These are phyloP conservation scores for Oxyria digyna DNA, from an alignment of 148 eudicot species.

Conservation along the genomic window DNA sequence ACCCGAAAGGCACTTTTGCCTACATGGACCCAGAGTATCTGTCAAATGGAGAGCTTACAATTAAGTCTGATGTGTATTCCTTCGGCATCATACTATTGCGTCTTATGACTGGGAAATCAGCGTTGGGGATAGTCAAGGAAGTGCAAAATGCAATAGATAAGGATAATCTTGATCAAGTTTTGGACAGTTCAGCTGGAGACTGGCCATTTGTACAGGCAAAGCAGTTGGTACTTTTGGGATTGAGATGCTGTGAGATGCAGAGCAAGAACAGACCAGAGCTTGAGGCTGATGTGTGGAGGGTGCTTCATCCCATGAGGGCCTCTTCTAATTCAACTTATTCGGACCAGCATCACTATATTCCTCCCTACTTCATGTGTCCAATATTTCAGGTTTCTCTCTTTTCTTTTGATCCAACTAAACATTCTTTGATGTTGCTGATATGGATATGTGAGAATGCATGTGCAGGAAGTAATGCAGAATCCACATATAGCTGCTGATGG, in stretches of 20 bases:
- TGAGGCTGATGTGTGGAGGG: constrained; percentile 55
- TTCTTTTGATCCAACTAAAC: too few relatives aligned
- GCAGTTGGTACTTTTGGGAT: constrained; percentile 62
- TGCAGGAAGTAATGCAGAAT: constrained; percentile 85
- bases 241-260: constrained; percentile 55
- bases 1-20: constrained; percentile 59
- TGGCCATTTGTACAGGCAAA: constrained; percentile 93
- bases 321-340: constrained; percentile 25
- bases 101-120: constrained; percentile 58
- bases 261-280: constrained; percentile 53
- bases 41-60: constrained; percentile 54
- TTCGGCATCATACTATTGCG: constrained; percentile 64
- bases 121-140: constrained; percentile 51
- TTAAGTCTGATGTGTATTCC: constrained; percentile 72
- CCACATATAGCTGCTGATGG: constrained; percentile 92
- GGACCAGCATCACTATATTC: constrained; percentile 19
- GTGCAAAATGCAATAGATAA: constrained; percentile 51
- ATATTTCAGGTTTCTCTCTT: constrained; percentile 57
- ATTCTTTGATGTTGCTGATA: too few relatives aligned
- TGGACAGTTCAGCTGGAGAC: constrained; percentile 79
- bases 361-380: constrained; percentile 68
- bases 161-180: constrained; percentile 35
- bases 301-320: constrained; percentile 54
- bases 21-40: constrained; percentile 79
- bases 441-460: neutral